These are phyloP conservation scores for Debaryomyces singareniensis DNA, from an alignment of 1,139 yeast genomes.

Conservation along the genomic window DNA sequence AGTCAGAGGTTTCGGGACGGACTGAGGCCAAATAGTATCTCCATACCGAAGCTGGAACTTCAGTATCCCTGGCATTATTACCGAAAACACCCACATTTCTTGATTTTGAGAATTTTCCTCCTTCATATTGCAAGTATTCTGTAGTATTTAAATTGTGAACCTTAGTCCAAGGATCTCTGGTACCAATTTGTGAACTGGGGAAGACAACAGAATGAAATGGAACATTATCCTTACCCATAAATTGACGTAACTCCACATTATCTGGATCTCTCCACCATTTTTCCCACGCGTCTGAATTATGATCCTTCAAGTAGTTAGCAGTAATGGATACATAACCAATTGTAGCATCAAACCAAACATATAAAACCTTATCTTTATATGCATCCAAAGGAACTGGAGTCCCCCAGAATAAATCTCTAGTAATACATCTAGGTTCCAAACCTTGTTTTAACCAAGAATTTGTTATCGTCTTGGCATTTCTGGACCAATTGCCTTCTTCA, in stretches of 20 bases:
- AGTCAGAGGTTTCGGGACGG: conserved; percentile 92
- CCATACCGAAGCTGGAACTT: conserved; percentile 91
- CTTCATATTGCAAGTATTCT: conserved; percentile 94
- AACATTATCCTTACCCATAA: conserved; percentile 98
- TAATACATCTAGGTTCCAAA: conserved; percentile 88
- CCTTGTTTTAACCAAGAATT: conserved; percentile 94
- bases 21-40: conserved; percentile 89
- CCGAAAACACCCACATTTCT: conserved; percentile 98
- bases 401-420: conserved; percentile 97
- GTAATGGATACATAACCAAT: conserved; percentile 96
- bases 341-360: conserved; percentile 98
- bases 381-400: conserved; percentile 90
- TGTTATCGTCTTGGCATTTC: conserved; percentile 82
- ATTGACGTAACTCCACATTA: conserved; percentile 78
- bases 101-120: conserved; percentile 95
- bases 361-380: conserved; percentile 81
- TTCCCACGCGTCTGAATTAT: conserved; percentile 52
- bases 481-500: conserved; percentile 80
- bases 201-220: conserved; percentile 98
- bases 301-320: conserved; percentile 71
- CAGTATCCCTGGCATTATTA: conserved; percentile 91
- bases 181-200: conserved; percentile 90
- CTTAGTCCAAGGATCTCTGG: conserved; percentile 84
- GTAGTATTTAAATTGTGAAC: conserved; percentile 89
- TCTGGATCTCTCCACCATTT: conserved; percentile 92